Evolutionary conservation across 2,329 filamentous ascomycete genomes (phyloP), one percentile per base, ranked within the genome.

Genomic region (Aureobasidium uvarum): DNA sequence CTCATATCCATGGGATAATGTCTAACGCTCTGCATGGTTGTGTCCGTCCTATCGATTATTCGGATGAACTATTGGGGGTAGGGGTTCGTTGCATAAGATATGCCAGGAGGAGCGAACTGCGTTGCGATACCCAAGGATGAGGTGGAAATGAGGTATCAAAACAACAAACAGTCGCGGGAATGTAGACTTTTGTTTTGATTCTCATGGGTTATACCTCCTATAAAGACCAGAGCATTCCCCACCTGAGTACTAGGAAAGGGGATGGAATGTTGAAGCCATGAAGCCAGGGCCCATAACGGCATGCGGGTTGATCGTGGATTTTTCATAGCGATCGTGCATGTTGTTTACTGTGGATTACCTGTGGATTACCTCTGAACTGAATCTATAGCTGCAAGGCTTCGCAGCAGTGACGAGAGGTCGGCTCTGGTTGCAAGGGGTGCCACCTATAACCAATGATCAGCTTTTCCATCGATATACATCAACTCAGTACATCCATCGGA

Each of bases 101-200:
- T 62, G 58, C 58, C 58, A 51, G 58, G 58, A 62, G 58, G 58
- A 51, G 43, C 20, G 41, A 51, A 62, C 45, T 36, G 58, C 28
- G 41, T 18, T 33, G 36, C n/a, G 45, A 50, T 48, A 48, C 31
- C 25, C 31, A 50, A 50, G 55, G 48, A 28, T 46, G 45, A 50
- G 31, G 58, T 62, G 58, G 58, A 62, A 62, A 62, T 62, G 58
- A 62, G 39, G 31, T 50, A 51, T 62, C 58, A 62, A 62, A 62
- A 62, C 58, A 62, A 62, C 58, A 62, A 60, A 62, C 58, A 62
- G 43, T 50, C 58, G 58, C 45, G 58, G 58, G 58, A 62, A 62
- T 62, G 58, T 62, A 46, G 58, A 51, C 33, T 62, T 51, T 62
- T 62, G 58, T 62, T 62, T 62, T 62, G 43, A 60, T 31, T 23